Base-by-base conservation (phyloP, 805 yeast species). In the Yarrowia bubula region DNA sequence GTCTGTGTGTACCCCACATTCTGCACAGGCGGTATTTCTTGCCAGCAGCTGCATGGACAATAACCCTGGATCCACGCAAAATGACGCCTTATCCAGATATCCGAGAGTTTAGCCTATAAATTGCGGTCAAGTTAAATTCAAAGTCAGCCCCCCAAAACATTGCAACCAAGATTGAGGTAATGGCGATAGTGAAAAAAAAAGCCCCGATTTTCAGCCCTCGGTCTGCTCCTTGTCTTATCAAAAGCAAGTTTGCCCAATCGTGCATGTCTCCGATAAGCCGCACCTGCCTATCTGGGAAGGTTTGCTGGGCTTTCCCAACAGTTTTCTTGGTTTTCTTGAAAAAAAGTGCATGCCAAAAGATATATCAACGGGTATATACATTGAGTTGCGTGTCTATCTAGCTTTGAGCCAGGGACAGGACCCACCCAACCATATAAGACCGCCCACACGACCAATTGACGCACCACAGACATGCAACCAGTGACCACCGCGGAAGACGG, bases 251-350 rank as follows among this genome's bases (percentile, higher is more conserved):
- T 11, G 53, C 15, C 28, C 18, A 11, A 47, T 47, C 8, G 41
- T 35, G 55, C 55, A 48, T 35, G 48, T 32, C n/a, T 5, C 22
- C 39, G 39, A 48, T 48, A 48, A 48, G 55, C 55, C 41, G 55
- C 55, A 35, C 41, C 55, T 48, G 41, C 41, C 53, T 35, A 48
- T 48, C 55, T 10, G 10, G 39, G 41, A n/a, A 48, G 55, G 55
- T 48, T 48, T 48, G 55, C 55, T 48, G 41, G 55, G 55, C 55
- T 48, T 48, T 48, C 55, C 55, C 55, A 48, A 48, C 55, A 48
- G 55, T 32, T 47, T 47, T 46, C 18, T 8, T 46, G 48, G 28
- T 22, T 3, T 22, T 22, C 5, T 22, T 22, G 28, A 22, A 22
- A 22, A 22, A 22, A 22, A 3, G 28, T 22, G 28, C 28, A 22